Evolutionary conservation across 2,329 filamentous ascomycete genomes (phyloP), one percentile per base, ranked within the genome.

Genomic region (Colletotrichum graminicola): DNA sequence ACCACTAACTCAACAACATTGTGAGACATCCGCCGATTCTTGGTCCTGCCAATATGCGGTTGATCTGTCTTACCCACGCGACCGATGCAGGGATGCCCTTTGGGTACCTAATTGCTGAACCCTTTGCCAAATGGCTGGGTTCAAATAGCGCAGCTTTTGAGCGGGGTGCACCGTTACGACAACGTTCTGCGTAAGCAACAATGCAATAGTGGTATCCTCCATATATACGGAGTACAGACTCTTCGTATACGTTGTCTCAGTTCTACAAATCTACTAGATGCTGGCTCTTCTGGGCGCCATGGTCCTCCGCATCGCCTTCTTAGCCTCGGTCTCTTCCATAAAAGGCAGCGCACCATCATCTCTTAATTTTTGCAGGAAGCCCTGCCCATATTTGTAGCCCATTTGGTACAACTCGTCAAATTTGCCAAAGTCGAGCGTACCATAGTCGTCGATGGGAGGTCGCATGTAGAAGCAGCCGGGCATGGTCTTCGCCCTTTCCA

Each of bases 401-500:
- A 98, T 88, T 75, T 92, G 87, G 78, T 97, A 97, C 65, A 99
- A 95, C 85, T 99, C 97, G 77, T 98, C 95, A 80, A 99, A 99
- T 81, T 97, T 98, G 73, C 91, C 93, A 84, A 99, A 99, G 70
- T 99, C 96, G 39, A 99, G 84, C 1, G 96, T 99, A 5, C 95
- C 96, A 76, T 97, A 99, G 1, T 90, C 88, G 78, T 98, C 96
- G 73, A 99, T 93, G 0, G 96, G 96, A 5, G 97, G 97, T 1
- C 96, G 90, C 94, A 99, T 97, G 81, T 99, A 99, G 63, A 97
- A 87, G 80, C 95, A 98, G 0, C 96, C 96, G 0, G 94, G 90
- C 77, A 93, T 95, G 5, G 87, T 92, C 86, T 99, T 99, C 32
- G 96, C 96, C 47, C 95, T 89, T 81, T 99, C 96, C 34, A 99